These are phyloP conservation scores for Allomyces macrogynus DNA, from an alignment of 192 early-diverging fungal species.

Conservation along the genomic window DNA sequence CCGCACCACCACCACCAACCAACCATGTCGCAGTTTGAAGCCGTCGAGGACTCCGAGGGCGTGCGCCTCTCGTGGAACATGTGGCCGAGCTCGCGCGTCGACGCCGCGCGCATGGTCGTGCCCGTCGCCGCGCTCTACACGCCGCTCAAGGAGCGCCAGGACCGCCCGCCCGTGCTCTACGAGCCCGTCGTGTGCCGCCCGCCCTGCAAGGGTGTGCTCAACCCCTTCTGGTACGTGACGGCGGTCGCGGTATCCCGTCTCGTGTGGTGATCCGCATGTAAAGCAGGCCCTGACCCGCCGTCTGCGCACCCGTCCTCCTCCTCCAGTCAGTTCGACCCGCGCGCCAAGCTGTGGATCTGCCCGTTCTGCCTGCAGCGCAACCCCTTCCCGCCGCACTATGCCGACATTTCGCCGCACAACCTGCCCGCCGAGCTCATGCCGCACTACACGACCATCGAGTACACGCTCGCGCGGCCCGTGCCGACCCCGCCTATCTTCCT, in stretches of 20 bases:
- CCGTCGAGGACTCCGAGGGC: constrained; percentile 32
- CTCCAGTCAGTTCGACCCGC: constrained; percentile 80
- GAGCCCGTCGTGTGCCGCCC: constrained; percentile 96
- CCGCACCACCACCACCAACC: too few species aligned
- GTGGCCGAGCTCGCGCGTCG: constrained; percentile 76
- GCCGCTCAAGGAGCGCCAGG: constrained; percentile 76
- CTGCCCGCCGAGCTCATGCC: constrained; percentile 81
- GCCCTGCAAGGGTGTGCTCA: constrained; percentile 84
- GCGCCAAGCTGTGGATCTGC: constrained; percentile 91
- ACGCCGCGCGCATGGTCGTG: constrained; percentile 86
- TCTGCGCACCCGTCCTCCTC: neutral
- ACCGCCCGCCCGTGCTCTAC: constrained; percentile 68
- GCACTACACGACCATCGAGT: constrained; percentile 92
- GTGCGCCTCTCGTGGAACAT: constrained; percentile 96
- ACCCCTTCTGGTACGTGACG: constrained; percentile 75
- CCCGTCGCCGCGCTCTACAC: constrained; percentile 88
- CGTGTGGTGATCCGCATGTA: too few species aligned
- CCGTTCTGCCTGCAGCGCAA: constrained; percentile 94
- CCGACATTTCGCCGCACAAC: constrained; percentile 77
- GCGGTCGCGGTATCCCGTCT: too few species aligned
- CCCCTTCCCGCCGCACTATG: constrained; percentile 91
- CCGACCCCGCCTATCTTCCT: constrained; percentile 88
- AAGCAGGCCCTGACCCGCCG: too few species aligned
- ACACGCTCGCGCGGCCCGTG: constrained; percentile 62
- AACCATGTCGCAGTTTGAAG: neutral